Base-by-base conservation (phyloP, 2,329 filamentous ascomycete species). In the Diaporthe eres region DNA sequence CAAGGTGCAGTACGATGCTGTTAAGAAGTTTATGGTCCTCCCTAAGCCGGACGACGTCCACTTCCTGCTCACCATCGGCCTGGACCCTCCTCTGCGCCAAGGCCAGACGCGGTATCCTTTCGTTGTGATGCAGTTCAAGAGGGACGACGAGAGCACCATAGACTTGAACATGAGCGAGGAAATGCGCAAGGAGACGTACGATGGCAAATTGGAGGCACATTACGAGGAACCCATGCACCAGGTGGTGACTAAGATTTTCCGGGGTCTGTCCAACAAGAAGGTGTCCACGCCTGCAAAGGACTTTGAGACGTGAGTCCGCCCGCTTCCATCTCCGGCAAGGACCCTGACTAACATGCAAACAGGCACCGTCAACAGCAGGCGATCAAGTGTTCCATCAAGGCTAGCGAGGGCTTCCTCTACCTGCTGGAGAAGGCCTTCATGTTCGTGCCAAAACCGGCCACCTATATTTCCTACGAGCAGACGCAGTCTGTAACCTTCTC, bases 361-460 rank as follows among this genome's bases (percentile, higher is more conserved):
- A 91, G 94, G 79, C 97, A 98, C 86, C 95, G 98, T 83, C 92
- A 94, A 81, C 96, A 98, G 84, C 95, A 93, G 79, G 97, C 97
- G 75, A 97, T 99, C 85, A 99, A 99, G 87, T 99, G 97, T 85
- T 98, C 96, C n/a, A 98, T 99, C 91, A 99, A 99, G 87, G 97
- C 97, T 72, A 98, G 97, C 84, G 97, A 99, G 86, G 97, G 97
- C 77, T 96, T 98, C 82, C 88, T 99, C 70, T 99, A 98, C 90
- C 98, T 96, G 84, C 87, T 99, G 79, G 97, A 99, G 85, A 98
- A 98, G 86, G 96, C 96, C 10, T 98, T 99, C 85, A 97, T 99
- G 91, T 99, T 99, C 84, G 97, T 99, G 22, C 97, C 97, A 44
- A 99, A 99, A 87, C 97, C 97, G 1, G 96, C 97, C 22, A 98